These are phyloP conservation scores for Rehmannia glutinosa DNA, from an alignment of 257 asterid species.

Conservation along the genomic window DNA sequence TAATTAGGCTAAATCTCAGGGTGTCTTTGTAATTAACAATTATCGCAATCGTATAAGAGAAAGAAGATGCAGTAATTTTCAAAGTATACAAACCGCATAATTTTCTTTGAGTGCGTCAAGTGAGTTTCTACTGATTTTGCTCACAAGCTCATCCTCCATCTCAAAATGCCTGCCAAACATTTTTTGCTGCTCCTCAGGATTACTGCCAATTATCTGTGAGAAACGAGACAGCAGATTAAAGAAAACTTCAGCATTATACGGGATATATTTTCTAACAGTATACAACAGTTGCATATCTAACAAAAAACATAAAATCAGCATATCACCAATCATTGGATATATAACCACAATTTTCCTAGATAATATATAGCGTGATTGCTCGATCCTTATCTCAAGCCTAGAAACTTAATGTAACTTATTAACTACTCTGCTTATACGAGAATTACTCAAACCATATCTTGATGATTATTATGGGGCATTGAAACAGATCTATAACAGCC, in stretches of 20 bases:
- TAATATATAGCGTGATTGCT: not conserved
- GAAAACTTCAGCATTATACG: not conserved
- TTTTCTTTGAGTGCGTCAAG: slow-evolving; percentile 84
- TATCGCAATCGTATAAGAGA: not conserved
- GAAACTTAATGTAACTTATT: not conserved
- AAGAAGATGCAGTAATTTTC: not conserved
- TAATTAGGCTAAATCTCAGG: not conserved
- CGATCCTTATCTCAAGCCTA: not conserved
- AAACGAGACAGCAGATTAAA: not conserved
- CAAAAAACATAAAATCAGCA: too few species aligned
- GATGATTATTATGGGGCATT: too few species aligned
- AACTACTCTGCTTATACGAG: not conserved
- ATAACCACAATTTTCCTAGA: too few species aligned
- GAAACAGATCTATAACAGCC: too few species aligned
- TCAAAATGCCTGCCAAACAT: slow-evolving; percentile 97
- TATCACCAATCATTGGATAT: too few species aligned
- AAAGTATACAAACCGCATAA: slow-evolving; percentile 54
- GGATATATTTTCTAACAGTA: not conserved
- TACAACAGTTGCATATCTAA: too few species aligned
- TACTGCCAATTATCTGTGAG: slow-evolving; percentile 73
- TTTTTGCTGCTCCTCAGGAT: slow-evolving; percentile 89
- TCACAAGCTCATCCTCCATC: slow-evolving; percentile 91
- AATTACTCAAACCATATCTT: too few species aligned
- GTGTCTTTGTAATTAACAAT: not conserved
- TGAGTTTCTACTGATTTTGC: slow-evolving; percentile 83